These are phyloP conservation scores for Rubia balearica DNA, from an alignment of 305 asterid genomes.

Conservation along the genomic window DNA sequence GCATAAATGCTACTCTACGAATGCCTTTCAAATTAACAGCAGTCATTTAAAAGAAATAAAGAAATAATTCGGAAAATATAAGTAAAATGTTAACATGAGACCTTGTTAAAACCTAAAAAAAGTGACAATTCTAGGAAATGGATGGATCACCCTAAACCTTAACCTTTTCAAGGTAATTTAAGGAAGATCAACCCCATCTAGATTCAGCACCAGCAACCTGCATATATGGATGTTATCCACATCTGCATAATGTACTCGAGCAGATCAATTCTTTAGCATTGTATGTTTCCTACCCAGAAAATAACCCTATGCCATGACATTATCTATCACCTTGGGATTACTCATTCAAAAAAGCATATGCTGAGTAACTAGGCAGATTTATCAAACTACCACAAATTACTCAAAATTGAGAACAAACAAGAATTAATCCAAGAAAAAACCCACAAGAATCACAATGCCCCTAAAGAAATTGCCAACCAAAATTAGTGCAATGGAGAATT, in stretches of 20 bases:
- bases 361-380: neutral
- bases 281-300: neutral
- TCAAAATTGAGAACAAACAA: neutral
- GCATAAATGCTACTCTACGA: neutral
- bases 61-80: neutral
- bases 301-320: neutral
- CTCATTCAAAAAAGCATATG: neutral
- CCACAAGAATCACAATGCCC: neutral
- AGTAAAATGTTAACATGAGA: neutral
- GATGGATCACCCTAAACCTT: conserved; percentile 9
- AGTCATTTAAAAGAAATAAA: neutral
- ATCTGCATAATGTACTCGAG: neutral
- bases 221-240: neutral
- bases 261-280: neutral
- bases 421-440: neutral
- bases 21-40: neutral
- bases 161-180: neutral
- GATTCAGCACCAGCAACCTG: neutral
- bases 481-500: neutral
- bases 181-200: neutral
- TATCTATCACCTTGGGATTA: neutral
- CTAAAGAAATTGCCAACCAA: neutral
- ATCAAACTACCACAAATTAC: neutral
- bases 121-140: conserved; percentile 7
- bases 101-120: neutral